Evolutionary conservation across 441 rosid genomes (phyloP).

Genomic region (Lepidium campestre): DNA sequence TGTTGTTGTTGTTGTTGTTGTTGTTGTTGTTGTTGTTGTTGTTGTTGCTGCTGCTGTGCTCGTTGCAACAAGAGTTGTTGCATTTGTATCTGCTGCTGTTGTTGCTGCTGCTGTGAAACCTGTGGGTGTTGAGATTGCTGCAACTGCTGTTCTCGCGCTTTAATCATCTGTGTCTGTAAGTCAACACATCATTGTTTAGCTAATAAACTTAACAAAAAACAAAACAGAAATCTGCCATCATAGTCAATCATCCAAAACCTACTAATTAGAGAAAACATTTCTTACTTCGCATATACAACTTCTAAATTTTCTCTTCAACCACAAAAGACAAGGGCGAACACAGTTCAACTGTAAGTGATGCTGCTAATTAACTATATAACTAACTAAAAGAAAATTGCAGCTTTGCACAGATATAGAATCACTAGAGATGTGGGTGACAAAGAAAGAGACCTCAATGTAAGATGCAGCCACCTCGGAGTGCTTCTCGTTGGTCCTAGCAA

Average conservation of each 20-base stretch:
- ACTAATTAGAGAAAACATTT: background rate
- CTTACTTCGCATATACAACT: background rate
- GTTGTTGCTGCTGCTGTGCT: slow-evolving; percentile 59
- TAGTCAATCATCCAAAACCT: background rate
- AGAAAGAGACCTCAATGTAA: slow-evolving; percentile 49
- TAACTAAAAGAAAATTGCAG: background rate
- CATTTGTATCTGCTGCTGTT: slow-evolving; percentile 64
- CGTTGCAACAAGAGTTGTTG: slow-evolving; percentile 66
- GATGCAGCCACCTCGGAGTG: slow-evolving; percentile 81
- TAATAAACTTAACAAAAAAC: background rate
- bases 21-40: slow-evolving; percentile 46
- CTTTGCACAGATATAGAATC: background rate
- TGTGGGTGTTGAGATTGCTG: slow-evolving; percentile 43
- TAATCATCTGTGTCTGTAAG: slow-evolving; percentile 65
- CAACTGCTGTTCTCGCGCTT: slow-evolving; percentile 44
- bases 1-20: slow-evolving; percentile 29
- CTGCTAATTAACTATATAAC: background rate
- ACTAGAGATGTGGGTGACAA: background rate
- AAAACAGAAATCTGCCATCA: background rate
- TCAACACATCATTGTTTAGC: background rate
- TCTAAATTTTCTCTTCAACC: background rate
- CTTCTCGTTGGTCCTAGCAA: slow-evolving; percentile 75
- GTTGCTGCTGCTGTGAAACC: slow-evolving; percentile 55
- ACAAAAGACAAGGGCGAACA: background rate
- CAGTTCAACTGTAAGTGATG: background rate